phyloP scores from a whole-genome alignment of 164 flowering plant genomes.

The Sextonia rubra region DNA sequence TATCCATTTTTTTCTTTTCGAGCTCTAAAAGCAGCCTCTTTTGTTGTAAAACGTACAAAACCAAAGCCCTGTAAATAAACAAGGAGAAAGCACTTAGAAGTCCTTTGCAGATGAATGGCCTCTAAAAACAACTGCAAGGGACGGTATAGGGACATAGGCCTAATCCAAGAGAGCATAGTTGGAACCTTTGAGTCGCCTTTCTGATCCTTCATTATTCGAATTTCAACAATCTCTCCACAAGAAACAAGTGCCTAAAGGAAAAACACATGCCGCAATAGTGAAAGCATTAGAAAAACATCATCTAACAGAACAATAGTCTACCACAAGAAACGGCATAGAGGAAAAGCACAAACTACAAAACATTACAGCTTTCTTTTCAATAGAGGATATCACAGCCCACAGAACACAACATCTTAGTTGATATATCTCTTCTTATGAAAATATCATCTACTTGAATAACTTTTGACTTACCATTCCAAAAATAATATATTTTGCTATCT shows the following conservation, averaged over 20 bases:
- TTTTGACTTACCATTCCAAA: too few species aligned
- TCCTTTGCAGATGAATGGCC: not conserved
- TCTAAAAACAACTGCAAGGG: not conserved
- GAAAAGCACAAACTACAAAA: not conserved
- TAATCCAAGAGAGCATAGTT: not conserved
- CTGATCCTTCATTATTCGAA: slow-evolving; percentile 33
- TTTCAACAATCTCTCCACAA: slow-evolving; percentile 37
- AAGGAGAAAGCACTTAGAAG: not conserved
- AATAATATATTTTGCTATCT: too few species aligned
- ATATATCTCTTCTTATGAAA: not conserved
- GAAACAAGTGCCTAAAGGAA: slow-evolving; percentile 23
- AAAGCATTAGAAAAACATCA: not conserved
- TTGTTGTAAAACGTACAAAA: slow-evolving; percentile 36
- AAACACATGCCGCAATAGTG: not conserved
- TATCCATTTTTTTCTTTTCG: slow-evolving; percentile 27
- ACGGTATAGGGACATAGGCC: not conserved
- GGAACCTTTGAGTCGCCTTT: slow-evolving; percentile 33
- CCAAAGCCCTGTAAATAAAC: slow-evolving; percentile 28
- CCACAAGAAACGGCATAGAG: not conserved
- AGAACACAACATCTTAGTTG: not conserved
- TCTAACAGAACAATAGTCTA: not conserved
- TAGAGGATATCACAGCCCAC: not conserved
- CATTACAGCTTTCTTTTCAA: too few species aligned
- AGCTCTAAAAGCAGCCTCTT: slow-evolving; percentile 36
- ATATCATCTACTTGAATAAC: too few species aligned